Evolutionary conservation across 306 rosid genomes (phyloP).

Genomic region (Vigna reflexopilosa): DNA sequence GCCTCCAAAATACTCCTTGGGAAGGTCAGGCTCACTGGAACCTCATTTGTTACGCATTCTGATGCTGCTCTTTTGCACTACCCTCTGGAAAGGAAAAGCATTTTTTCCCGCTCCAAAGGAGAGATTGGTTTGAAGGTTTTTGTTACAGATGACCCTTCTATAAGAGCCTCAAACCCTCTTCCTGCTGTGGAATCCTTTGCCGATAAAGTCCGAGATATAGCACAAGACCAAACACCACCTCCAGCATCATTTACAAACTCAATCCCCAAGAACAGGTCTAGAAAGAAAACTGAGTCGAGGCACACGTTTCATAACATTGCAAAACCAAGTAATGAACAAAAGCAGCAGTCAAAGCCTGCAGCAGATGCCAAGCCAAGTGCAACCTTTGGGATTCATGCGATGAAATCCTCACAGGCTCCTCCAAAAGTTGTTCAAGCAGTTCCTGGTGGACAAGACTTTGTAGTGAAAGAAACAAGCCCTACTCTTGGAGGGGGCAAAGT

Average conservation of each 20-base stretch:
- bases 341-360: constrained; percentile 44
- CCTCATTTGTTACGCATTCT: constrained; percentile 82
- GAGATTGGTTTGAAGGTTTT: constrained; percentile 95
- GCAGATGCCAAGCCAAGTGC: constrained; percentile 46
- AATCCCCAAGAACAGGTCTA: constrained; percentile 49
- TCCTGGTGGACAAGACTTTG: constrained; percentile 63
- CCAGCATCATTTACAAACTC: constrained; percentile 45
- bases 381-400: constrained; percentile 62
- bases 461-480: constrained; percentile 84
- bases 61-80: constrained; percentile 88
- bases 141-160: constrained; percentile 71
- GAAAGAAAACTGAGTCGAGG: constrained; percentile 57
- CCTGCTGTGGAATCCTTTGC: constrained; percentile 67
- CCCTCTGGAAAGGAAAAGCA: constrained; percentile 72
- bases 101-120: constrained; percentile 74
- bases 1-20: constrained; percentile 64
- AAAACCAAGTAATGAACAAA: constrained; percentile 48
- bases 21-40: constrained; percentile 74
- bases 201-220: constrained; percentile 32
- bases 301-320: constrained; percentile 69
- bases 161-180: constrained; percentile 72
- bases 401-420: constrained; percentile 61
- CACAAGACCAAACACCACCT: constrained; percentile 49
- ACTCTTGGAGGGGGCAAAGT: constrained; percentile 85
- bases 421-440: constrained; percentile 52